Evolutionary conservation across 352 stramenopile species (phyloP).

Genomic region (Globisporangium echinulatum): DNA sequence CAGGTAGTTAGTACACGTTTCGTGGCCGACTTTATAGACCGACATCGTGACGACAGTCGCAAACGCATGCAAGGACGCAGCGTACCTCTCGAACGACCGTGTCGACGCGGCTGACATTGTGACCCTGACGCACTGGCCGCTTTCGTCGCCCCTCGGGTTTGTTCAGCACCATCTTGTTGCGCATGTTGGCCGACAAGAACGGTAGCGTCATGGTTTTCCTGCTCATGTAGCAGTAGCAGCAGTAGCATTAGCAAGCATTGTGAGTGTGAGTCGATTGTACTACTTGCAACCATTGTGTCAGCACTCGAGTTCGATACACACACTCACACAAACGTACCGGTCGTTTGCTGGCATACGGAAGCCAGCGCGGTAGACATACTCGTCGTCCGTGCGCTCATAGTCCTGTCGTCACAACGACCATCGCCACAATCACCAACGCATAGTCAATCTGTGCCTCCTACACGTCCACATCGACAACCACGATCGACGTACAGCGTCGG

Average conservation of each 20-base stretch:
- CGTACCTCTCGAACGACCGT: slow-evolving; percentile 58
- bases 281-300: background rate
- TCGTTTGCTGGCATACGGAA: slow-evolving; percentile 82
- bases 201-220: slow-evolving; percentile 71
- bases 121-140: slow-evolving; percentile 33
- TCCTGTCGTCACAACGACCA: slow-evolving; percentile 23
- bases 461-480: too few species aligned
- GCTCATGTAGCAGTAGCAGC: background rate
- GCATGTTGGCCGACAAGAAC: slow-evolving; percentile 59
- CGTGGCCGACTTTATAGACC: too few species aligned
- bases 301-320: slow-evolving; percentile 1
- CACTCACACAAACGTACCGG: slow-evolving; percentile 22
- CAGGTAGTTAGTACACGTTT: background rate
- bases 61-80: too few species aligned
- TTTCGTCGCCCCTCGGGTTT: slow-evolving; percentile 65
- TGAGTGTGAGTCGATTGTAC: background rate
- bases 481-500: slow-evolving; percentile 14
- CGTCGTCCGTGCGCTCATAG: slow-evolving; percentile 58
- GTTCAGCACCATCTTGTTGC: slow-evolving; percentile 61
- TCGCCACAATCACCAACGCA: slow-evolving; percentile 2
- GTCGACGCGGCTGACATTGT: slow-evolving; percentile 45
- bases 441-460: background rate
- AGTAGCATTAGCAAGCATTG: slow-evolving; percentile 3
- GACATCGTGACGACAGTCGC: background rate
- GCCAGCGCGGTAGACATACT: slow-evolving; percentile 74